A percentile compares a stretch with the other conserved stretches of the same genome.
phyloP scores from a whole-genome alignment of 2,329 filamentous ascomycete species.

The Monosporascus sp. region DNA sequence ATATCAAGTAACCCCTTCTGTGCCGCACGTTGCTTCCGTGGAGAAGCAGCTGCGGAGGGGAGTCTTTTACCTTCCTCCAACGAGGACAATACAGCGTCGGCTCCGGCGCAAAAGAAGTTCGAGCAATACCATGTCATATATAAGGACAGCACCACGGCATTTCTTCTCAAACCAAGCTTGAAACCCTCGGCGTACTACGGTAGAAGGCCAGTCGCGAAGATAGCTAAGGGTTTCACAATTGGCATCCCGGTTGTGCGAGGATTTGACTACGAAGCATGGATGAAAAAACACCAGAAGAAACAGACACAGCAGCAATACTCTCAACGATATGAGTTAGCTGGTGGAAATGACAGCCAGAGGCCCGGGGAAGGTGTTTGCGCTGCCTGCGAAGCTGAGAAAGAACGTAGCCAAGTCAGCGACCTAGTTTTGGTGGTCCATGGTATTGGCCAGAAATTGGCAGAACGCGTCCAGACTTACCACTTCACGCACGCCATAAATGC shows the following conservation, averaged over 20 bases:
- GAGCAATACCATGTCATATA: slow-evolving; percentile 81
- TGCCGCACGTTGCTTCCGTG: slow-evolving; percentile 53
- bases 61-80: slow-evolving; percentile 24
- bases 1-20: slow-evolving; percentile 54
- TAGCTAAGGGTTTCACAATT: slow-evolving; percentile 75
- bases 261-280: slow-evolving; percentile 75
- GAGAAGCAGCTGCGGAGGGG: slow-evolving; percentile 54
- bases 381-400: slow-evolving; percentile 59
- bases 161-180: slow-evolving; percentile 79
- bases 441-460: slow-evolving; percentile 93
- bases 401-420: slow-evolving; percentile 71
- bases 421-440: slow-evolving; percentile 89
- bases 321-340: slow-evolving; percentile 18
- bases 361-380: slow-evolving; percentile 34
- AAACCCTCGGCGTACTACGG: slow-evolving; percentile 83
- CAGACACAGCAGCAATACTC: slow-evolving; percentile 23
- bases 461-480: slow-evolving; percentile 91
- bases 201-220: slow-evolving; percentile 73
- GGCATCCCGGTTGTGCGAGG: slow-evolving; percentile 86
- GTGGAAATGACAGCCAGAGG: slow-evolving; percentile 21
- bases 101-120: slow-evolving; percentile 53
- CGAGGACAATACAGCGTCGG: slow-evolving; percentile 35
- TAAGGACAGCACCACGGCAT: slow-evolving; percentile 70
- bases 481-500: slow-evolving; percentile 95
- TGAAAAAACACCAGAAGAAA: slow-evolving; percentile 57